Evolutionary conservation across 208 protist genomes (phyloP).

Genomic region (Trypanosoma cruzi): DNA sequence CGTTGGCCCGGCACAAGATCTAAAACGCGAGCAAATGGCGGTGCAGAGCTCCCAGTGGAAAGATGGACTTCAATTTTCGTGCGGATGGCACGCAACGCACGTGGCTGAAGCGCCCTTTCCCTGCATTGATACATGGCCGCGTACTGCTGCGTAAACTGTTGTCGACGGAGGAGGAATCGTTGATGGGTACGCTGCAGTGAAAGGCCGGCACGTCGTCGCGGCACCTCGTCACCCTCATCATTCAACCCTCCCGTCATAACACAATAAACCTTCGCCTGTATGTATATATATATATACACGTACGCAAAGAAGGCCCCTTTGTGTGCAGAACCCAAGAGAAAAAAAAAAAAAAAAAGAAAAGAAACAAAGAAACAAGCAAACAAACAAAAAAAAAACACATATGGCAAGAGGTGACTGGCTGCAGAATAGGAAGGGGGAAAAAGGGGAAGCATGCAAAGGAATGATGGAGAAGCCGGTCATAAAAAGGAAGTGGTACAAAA

Average conservation of each 20-base stretch:
- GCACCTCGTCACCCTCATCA: background rate
- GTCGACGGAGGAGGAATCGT: conserved; percentile 74
- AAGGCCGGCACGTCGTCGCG: conserved; percentile 37
- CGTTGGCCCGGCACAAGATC: conserved; percentile 62
- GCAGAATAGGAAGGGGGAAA: background rate
- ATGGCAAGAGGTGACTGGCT: background rate
- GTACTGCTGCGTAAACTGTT: conserved; percentile 87
- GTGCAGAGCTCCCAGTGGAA: background rate
- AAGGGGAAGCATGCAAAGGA: background rate
- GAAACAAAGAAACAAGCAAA: too few relatives aligned
- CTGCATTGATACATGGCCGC: conserved; percentile 84
- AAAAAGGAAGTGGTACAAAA: background rate
- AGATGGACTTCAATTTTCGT: background rate
- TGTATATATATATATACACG: background rate
- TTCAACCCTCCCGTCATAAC: conserved; percentile 1
- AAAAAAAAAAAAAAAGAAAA: background rate
- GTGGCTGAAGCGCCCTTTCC: conserved; percentile 47
- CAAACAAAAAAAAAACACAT: background rate
- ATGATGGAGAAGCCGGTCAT: background rate
- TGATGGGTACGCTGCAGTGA: conserved; percentile 75
- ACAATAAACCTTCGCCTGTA: background rate
- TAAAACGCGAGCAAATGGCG: conserved; percentile 46
- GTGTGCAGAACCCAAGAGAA: background rate
- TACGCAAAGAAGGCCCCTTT: background rate
- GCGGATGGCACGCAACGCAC: conserved; percentile 43